Evolutionary conservation across 2,329 filamentous ascomycete species (phyloP), one percentile per base, ranked within the genome.

Genomic region (Cladosporium sp.): DNA sequence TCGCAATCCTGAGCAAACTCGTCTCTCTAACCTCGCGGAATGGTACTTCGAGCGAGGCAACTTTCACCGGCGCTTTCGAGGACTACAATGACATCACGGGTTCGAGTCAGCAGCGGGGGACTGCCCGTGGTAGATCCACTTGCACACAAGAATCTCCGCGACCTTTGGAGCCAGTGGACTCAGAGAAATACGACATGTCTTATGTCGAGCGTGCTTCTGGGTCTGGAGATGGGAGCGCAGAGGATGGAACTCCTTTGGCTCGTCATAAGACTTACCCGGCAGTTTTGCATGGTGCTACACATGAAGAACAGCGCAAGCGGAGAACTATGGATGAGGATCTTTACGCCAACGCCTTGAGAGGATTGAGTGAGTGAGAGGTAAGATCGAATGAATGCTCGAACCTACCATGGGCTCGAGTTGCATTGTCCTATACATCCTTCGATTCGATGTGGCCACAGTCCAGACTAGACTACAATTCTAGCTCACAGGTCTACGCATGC

Each of bases 1-100:
- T 66, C 34, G 64, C 61, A 13, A 61, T 68, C 15, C 49, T 68
- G 40, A 60, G 59, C 22, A 62, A 66, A 48, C 60, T 68, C 2
- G 61, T 65, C 17, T 57, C 42, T 9, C 12, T 56, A 12, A 62
- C 40, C 51, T 67, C 12, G 42, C n/a, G 34, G 19, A 34, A 37
- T 22, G 42, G 32, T 6, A 15, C 22, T 3, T 20, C 36, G 4
- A 44, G 36, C 17, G 25, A 39, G 10, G 53, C 36, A 10, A 49
- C 42, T 49, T 47, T 48, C 19, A 56, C 53, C 6, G 53, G 42
- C 13, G 53, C 53, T 15, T 56, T 56, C 42, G 40, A 56, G 17
- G 53, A 56, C 17, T 56, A 49, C 36, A 44, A 48, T 22, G 53
- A 13, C n/a, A 9, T 19, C 3, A 44, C 22, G 8, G 44, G 37